phyloP scores from a whole-genome alignment of 2,329 filamentous ascomycete species.

The Plectosphaerella plurivora region DNA sequence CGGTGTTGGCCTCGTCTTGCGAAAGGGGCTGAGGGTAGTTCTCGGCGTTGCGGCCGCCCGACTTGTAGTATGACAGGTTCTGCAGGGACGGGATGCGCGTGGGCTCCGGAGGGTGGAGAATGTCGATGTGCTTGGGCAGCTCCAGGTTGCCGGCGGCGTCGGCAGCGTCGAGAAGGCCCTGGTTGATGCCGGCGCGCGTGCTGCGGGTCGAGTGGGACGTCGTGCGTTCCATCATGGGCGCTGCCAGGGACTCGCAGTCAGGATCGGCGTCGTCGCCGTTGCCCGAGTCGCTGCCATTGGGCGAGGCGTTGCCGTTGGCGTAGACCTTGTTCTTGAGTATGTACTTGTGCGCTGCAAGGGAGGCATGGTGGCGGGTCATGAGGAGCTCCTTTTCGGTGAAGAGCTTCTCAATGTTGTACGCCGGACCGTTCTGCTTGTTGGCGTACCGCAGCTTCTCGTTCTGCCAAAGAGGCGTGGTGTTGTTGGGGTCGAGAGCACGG shows the following conservation, averaged over 20 bases:
- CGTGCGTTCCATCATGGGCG: slow-evolving; percentile 58
- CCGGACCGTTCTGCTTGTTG: slow-evolving; percentile 52
- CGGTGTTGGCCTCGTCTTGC: slow-evolving; percentile 47
- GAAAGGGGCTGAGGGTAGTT: slow-evolving; percentile 50
- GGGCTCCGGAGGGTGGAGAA: slow-evolving; percentile 48
- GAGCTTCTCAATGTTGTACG: slow-evolving; percentile 65
- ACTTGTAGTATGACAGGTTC: slow-evolving; percentile 55
- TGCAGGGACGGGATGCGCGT: slow-evolving; percentile 55
- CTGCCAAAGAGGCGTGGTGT: slow-evolving; percentile 59
- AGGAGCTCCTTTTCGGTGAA: slow-evolving; percentile 67
- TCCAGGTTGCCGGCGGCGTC: slow-evolving; percentile 58
- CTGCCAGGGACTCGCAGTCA: slow-evolving; percentile 42
- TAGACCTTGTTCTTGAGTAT: slow-evolving; percentile 52
- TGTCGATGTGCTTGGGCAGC: slow-evolving; percentile 53
- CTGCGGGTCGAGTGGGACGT: slow-evolving; percentile 61
- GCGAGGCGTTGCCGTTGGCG: slow-evolving; percentile 42
- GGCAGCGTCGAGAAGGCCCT: slow-evolving; percentile 55
- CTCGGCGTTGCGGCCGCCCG: slow-evolving; percentile 48
- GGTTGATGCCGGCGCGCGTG: slow-evolving; percentile 48
- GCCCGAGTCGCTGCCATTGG: slow-evolving; percentile 49
- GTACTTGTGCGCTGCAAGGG: slow-evolving; percentile 58
- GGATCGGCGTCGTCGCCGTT: slow-evolving; percentile 46
- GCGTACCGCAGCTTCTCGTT: slow-evolving; percentile 51
- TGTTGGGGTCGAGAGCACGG: slow-evolving; percentile 50
- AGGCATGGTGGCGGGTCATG: slow-evolving; percentile 60